Percentiles rank a stretch among this genome's conserved stretches.
Conservation (phyloP, 768 basidiomycete genomes). For the Lactifluus hygrophoroides region DNA sequence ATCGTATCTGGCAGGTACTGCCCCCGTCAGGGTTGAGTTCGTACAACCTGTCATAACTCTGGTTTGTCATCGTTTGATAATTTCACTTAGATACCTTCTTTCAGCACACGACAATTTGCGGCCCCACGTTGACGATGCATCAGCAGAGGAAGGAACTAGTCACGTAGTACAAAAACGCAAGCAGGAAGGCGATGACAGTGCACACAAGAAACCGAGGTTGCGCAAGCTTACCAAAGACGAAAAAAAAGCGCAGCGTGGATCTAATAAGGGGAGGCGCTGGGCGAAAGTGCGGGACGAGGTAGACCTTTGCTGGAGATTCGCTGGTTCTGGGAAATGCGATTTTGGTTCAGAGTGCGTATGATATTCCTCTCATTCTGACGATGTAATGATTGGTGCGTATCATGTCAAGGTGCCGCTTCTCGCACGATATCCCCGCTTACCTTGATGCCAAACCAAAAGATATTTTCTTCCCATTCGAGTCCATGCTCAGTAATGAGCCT, state of each 20-base stretch:
- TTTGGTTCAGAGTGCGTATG: constrained; percentile 50
- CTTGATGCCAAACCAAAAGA: constrained; percentile 70
- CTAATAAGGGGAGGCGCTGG: constrained; percentile 79
- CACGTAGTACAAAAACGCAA: constrained; percentile 22
- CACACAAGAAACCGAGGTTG: constrained; percentile 24
- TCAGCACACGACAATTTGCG: constrained; percentile 17
- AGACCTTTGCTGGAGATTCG: constrained; percentile 76
- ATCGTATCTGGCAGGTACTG: constrained; percentile 36
- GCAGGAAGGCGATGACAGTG: constrained; percentile 19
- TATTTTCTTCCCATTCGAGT: constrained; percentile 46
- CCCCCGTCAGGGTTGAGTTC: constrained; percentile 47
- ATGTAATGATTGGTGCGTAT: background rate
- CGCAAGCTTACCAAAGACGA: constrained; percentile 51
- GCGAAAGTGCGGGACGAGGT: constrained; percentile 70
- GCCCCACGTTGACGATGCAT: constrained; percentile 43
- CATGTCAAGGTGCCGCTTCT: constrained; percentile 56
- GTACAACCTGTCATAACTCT: constrained; percentile 11
- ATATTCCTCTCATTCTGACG: background rate
- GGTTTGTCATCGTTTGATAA: background rate
- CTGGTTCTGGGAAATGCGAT: constrained; percentile 61
- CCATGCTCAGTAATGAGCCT: constrained; percentile 36
- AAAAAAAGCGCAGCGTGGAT: constrained; percentile 67
- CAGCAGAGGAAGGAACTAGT: constrained; percentile 52
- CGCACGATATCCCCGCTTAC: constrained; percentile 71
- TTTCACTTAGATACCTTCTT: constrained; percentile 33